These are phyloP conservation scores for Lactarius trivialis DNA, from an alignment of 768 basidiomycete genomes.

Conservation along the genomic window DNA sequence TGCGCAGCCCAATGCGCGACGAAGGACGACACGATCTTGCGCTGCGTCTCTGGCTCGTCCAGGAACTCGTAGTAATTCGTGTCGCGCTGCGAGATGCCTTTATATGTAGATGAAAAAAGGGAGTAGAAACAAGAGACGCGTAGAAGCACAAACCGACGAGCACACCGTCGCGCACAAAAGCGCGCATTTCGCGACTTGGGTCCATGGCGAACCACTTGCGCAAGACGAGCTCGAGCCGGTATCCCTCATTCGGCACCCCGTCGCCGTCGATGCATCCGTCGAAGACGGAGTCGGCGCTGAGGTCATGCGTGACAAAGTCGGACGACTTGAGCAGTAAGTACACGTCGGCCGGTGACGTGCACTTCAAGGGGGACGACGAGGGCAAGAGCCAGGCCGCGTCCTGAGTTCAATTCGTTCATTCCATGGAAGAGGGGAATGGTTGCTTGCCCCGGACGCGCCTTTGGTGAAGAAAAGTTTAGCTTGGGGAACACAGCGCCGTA, in stretches of 20 bases:
- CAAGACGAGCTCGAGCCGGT: constrained; percentile 77
- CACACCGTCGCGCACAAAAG: constrained; percentile 71
- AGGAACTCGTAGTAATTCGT: constrained; percentile 84
- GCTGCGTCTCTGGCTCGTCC: constrained; percentile 51
- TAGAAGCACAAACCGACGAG: constrained; percentile 57
- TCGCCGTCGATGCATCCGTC: constrained; percentile 43
- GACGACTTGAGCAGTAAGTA: constrained; percentile 91
- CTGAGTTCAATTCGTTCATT: constrained; percentile 34
- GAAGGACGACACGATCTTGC: constrained; percentile 47
- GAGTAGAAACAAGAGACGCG: too few species aligned
- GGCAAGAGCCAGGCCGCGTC: constrained; percentile 92
- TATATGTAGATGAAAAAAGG: not conserved
- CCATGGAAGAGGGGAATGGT: not conserved
- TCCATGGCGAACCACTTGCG: constrained; percentile 89
- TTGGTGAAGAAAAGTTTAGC: constrained; percentile 93
- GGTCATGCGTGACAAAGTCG: constrained; percentile 80
- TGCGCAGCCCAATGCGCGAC: constrained; percentile 60
- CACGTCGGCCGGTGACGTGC: constrained; percentile 82
- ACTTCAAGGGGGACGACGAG: constrained; percentile 76
- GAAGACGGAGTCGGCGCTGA: constrained; percentile 56
- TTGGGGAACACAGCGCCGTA: constrained; percentile 92
- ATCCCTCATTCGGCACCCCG: constrained; percentile 27
- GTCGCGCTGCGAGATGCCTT: constrained; percentile 88
- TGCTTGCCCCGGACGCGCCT: constrained; percentile 40
- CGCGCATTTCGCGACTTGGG: constrained; percentile 77